These are phyloP conservation scores for Rhodotorula sp. DNA, from an alignment of 1,284 basidiomycete genomes.

Conservation along the genomic window DNA sequence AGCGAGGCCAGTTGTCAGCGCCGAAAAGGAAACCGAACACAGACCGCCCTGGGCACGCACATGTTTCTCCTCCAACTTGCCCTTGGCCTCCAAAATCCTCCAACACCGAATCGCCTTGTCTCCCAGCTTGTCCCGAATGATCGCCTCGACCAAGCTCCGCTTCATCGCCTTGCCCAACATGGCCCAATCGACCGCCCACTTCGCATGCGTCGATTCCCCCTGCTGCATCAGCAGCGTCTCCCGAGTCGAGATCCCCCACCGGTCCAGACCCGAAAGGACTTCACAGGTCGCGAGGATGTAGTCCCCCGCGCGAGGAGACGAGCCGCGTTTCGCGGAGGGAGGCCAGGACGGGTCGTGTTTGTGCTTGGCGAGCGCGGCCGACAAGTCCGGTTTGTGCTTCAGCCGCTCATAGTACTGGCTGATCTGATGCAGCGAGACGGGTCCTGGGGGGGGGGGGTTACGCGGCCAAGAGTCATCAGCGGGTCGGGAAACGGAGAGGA, in stretches of 20 bases:
- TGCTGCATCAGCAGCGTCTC: conserved; percentile 64
- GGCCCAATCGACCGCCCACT: conserved; percentile 77
- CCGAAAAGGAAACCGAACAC: neutral
- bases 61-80: conserved; percentile 96
- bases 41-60: conserved; percentile 52
- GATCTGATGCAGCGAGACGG: conserved; percentile 33
- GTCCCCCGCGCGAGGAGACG: conserved; percentile 9
- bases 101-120: conserved; percentile 79
- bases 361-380: conserved; percentile 44
- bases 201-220: conserved; percentile 57
- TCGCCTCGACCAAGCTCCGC: conserved; percentile 70
- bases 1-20: too few species aligned
- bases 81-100: conserved; percentile 74
- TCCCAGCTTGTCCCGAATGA: conserved; percentile 82
- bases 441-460: too few species aligned
- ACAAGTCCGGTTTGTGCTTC: conserved; percentile 19
- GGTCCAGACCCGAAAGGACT: conserved; percentile 39
- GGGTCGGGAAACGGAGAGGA: neutral
- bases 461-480: conserved; percentile 4
- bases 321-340: conserved; percentile 1
- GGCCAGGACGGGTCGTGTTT: conserved; percentile 35
- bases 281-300: conserved; percentile 32
- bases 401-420: conserved; percentile 17
- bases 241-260: conserved; percentile 33
- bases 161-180: conserved; percentile 69